Base-by-base conservation (phyloP, 441 rosid genomes). In the Aleurites moluccanus region DNA sequence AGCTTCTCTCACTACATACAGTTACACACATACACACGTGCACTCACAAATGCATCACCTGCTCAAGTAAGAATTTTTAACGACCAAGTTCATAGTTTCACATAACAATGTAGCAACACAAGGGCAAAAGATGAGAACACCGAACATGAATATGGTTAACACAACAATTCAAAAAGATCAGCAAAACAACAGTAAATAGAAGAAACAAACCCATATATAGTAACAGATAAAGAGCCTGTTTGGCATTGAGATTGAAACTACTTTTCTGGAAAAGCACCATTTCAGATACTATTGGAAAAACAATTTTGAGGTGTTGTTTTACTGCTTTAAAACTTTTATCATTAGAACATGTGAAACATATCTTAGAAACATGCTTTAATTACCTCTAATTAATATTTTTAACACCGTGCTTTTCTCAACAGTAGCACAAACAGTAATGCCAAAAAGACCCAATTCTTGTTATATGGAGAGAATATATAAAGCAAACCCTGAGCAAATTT, bases 401-500 rank as follows among this genome's bases (percentile, higher is more conserved):
- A 11, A 44, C 13, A 42, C 13, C 1, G 47, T 10, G 47, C 47
- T 44, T 44, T 44, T 44, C 47, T 44, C 14, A 44, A 44, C 1
- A 44, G 47, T 11, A 44, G 47, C 47, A 10, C 47, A 44, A 44
- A 44, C 3, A 14, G 47, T 44, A 44, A 44, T 44, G 47, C 47
- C 47, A 44, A 44, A 44, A 11, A 10, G 47, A 44, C 47, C 14
- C 14, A 44, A 45, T 20, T 64, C 49, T 45, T 30, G 30, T 49
- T 53, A 28, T 52, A 52, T 53, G 15, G 23, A 33, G 42, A 53
- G 70, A 65, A 65, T 15, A 38, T 27, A 47, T 15, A 6, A 9
- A 68, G 40, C 67, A 59, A 3, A n/a, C 23, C 52, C 73, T 20
- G 35, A 20, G 59, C 45, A 68, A 10, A 75, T 50, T 42, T 21